Evolutionary conservation across 208 protist genomes (phyloP), one percentile per base, ranked within the genome.

Genomic region (Blastocrithidia nonstop): DNA sequence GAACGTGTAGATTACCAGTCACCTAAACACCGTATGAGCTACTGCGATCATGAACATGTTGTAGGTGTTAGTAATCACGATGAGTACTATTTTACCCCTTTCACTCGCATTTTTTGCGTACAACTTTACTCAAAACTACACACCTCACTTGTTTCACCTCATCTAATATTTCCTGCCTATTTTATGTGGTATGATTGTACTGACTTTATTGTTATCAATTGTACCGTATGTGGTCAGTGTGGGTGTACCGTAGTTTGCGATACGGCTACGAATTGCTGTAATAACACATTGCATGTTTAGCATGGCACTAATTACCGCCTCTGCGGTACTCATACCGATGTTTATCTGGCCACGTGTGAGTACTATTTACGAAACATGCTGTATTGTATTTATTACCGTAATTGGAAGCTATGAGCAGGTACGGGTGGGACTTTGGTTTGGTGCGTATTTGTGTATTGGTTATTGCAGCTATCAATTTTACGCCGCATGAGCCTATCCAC

Each of bases 271-370:
- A 25, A 45, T 61, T 7, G 69, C 50, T 9, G 3, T 79, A 35
- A 48, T 81, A 0, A 71, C 73, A 16, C 81, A 46, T 54, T 6
- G 26, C 8, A 47, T 71, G 16, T 88, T 84, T 59, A 46, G 56
- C n/a, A 6, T 84, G 23, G 50, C 78, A 0, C 17, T 75, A 6
- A 1, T 67, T 6, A 53, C 56, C 15, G 51, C 21, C 6, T 27
- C 44, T 1, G 13, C 60, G 1, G 31, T 81, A 1, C 17, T 71
- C 15, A 24, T 60, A 1, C 72, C 70, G 6, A 22, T 36, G 21
- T 20, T 84, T 5, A 6, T 74, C 11, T 52, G 57, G 8, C 72
- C 78, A 15, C 67, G 64, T 23, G 49, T 63, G 47, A 76, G 77
- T 41, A 77, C 71, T 16, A 35, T 54, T 3, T 71, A 61, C 31